Evolutionary conservation across 1,284 basidiomycete species (phyloP), one percentile per base, ranked within the genome.

Genomic region (Ustilago vetiveriae): DNA sequence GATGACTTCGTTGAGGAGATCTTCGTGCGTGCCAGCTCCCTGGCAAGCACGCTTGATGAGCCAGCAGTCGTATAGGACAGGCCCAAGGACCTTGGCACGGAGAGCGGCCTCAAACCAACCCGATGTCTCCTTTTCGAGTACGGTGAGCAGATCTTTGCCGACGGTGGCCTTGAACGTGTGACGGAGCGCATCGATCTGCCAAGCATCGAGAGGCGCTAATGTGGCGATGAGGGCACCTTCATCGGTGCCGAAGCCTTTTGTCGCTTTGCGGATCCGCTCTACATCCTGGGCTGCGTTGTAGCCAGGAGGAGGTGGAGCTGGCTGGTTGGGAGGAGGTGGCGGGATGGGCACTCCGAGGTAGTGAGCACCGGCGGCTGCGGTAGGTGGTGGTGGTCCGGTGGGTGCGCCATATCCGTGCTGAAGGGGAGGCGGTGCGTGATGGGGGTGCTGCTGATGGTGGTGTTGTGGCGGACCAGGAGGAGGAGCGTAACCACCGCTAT

Each of bases 21-120:
- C 63, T 47, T 82, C 81, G 62, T 82, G 75, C 9, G 81, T 82
- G 21, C 81, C 81, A 2, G 66, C 71, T 7, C 80, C 81, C 23
- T 72, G 53, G 37, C 72, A 75, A 22, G 80, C 79, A 19, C 75
- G 65, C 47, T 81, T 57, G 44, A 82, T 57, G 40, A 78, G 60
- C 62, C 76, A 72, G 47, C 70, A 75, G 64, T 82, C 81, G 41
- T 67, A 75, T 0, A 70, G 59, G 4, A 82, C 69, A 2, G 81
- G 80, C 10, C 80, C 81, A 30, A 73, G 58, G 14, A 69, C 72
- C 43, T 79, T 71, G 3, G 69, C 58, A 9, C 79, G 58, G 1
- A 82, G 70, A 10, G 63, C 58, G 3, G 45, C 56, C 43, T 81
- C 78, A 49, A 80, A 76, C 55, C 75, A 77, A 14, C 81, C 81